Percentiles rank a stretch among this genome's conserved stretches.
Conservation (phyloP, 2,329 filamentous ascomycete genomes). For the Penicillium sp. region DNA sequence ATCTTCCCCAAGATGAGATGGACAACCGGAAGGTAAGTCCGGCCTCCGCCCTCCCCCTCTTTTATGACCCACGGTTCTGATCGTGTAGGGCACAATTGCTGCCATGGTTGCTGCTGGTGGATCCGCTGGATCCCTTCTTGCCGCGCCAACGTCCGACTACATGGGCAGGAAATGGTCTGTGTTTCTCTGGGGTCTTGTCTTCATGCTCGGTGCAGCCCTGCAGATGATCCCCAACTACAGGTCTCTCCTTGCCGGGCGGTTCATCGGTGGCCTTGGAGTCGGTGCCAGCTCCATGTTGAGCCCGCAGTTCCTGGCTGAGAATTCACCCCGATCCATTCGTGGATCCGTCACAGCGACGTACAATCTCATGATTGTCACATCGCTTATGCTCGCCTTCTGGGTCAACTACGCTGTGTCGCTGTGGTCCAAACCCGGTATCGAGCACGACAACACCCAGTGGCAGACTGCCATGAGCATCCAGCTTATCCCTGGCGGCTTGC, state of each 20-base stretch:
- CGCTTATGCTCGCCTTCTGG: slow-evolving; percentile 11
- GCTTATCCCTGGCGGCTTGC: slow-evolving; percentile 8
- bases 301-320: slow-evolving; percentile 50
- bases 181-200: slow-evolving; percentile 9
- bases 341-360: slow-evolving; percentile 8
- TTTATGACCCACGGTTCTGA: not conserved
- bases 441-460: slow-evolving; percentile 9
- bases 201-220: slow-evolving; percentile 9
- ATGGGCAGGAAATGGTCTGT: slow-evolving; percentile 12
- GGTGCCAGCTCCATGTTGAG: slow-evolving; percentile 44
- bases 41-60: too few relatives aligned
- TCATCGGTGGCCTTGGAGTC: slow-evolving; percentile 12
- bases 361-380: slow-evolving; percentile 12
- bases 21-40: slow-evolving; percentile 5
- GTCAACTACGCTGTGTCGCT: slow-evolving; percentile 13
- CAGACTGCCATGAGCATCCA: slow-evolving; percentile 11
- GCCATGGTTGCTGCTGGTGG: slow-evolving; percentile 14
- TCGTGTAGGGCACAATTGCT: slow-evolving; percentile 5
- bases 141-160: slow-evolving; percentile 4
- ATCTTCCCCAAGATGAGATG: slow-evolving; percentile 1
- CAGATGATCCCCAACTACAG: slow-evolving; percentile 29
- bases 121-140: slow-evolving; percentile 2
- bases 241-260: slow-evolving; percentile 11
- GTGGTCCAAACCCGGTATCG: not conserved
- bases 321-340: slow-evolving; percentile 40